Evolutionary conservation across 1,284 basidiomycete genomes (phyloP).

Genomic region (Apiotrichum montevideense): DNA sequence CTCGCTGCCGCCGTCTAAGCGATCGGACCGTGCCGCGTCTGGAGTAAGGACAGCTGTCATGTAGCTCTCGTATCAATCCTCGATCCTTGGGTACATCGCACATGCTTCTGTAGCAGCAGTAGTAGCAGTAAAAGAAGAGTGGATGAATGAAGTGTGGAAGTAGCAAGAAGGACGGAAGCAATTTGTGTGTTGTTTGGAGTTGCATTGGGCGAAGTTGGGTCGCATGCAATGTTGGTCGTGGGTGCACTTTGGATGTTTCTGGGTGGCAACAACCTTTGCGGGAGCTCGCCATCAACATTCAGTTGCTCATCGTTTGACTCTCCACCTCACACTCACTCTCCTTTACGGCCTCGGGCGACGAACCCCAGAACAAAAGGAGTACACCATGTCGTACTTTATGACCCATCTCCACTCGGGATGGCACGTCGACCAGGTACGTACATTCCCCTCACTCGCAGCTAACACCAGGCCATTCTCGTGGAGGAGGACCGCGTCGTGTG

Average conservation of each 20-base stretch:
- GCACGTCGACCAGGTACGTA: slow-evolving; percentile 71
- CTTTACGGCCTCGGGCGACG: background rate
- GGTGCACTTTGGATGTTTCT: background rate
- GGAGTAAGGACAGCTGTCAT: too few species aligned
- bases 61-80: too few species aligned
- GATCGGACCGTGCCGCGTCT: too few species aligned
- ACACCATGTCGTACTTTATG: slow-evolving; percentile 49
- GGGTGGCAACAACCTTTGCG: too few species aligned
- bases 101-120: too few species aligned
- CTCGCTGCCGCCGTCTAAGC: slow-evolving; percentile 54
- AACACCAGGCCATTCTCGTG: slow-evolving; percentile 76
- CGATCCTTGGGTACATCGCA: too few species aligned
- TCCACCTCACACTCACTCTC: background rate
- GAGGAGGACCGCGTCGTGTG: slow-evolving; percentile 95
- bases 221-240: background rate
- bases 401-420: slow-evolving; percentile 77
- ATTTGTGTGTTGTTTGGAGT: background rate
- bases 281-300: background rate
- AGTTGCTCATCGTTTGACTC: background rate
- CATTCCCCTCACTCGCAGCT: background rate
- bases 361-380: background rate
- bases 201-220: too few species aligned
- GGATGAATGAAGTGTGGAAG: too few species aligned
- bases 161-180: background rate
- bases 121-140: too few species aligned